Evolutionary conservation across 306 rosid species (phyloP).

Genomic region (Prinsepia uniflora): DNA sequence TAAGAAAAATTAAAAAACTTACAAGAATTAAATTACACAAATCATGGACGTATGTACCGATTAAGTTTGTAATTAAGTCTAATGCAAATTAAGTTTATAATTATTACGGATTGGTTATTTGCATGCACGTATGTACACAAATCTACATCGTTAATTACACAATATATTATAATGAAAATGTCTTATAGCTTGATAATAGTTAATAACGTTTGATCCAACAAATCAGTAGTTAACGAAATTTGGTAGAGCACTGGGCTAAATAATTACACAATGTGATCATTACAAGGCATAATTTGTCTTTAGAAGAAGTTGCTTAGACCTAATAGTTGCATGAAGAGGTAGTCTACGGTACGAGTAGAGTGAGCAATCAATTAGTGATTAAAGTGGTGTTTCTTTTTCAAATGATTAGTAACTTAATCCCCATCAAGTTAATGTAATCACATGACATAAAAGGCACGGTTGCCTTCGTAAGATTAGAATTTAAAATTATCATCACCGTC

Average conservation of each 20-base stretch:
- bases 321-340: neutral
- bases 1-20: too few species aligned
- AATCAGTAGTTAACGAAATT: neutral
- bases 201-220: too few species aligned
- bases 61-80: too few species aligned
- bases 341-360: neutral
- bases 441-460: neutral
- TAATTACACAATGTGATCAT: neutral
- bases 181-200: too few species aligned
- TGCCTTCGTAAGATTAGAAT: neutral
- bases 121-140: too few species aligned
- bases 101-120: too few species aligned
- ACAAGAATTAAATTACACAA: too few species aligned
- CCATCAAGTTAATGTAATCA: neutral
- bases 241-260: neutral
- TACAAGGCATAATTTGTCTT: neutral
- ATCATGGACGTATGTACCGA: too few species aligned
- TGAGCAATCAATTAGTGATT: constrained; percentile 3
- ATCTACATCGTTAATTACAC: too few species aligned
- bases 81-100: too few species aligned
- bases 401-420: constrained; percentile 1
- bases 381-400: neutral
- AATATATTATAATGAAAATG: too few species aligned
- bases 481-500: neutral
- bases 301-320: neutral